Base-by-base conservation (phyloP, 495 filamentous ascomycete species). In the Podospora sp. region DNA sequence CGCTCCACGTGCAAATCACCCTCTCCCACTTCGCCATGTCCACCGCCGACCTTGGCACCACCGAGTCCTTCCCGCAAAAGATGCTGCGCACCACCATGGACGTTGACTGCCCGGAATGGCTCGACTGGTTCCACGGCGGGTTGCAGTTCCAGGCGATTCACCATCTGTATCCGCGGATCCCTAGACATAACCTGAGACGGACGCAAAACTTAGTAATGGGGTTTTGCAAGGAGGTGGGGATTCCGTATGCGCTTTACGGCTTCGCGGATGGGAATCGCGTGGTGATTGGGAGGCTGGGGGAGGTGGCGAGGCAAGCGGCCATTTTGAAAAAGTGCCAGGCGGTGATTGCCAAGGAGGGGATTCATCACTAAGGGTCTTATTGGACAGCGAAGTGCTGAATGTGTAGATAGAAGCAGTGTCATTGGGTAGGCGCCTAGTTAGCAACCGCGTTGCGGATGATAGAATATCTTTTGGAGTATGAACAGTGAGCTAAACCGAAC, bases 81-180 rank as follows among this genome's bases (percentile, higher is more conserved):
- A 97, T 97, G 95, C 84, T 99, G 59, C 86, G 95, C 65, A 99
- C 95, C 12, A 97, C 95, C 8, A 97, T 97, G 95, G 95, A 99
- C 67, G 90, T 99, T 20, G 94, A 97, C 75, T 99, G 95, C 75
- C 92, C 95, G 0, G 81, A 88, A 29, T 99, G 95, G 95, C 83
- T 99, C 20, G 95, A 99, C 73, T 99, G 96, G 76, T 87, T 99
- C 77, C 95, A 99, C 72, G 95, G 95, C 20, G 95, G 95, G 40
- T 80, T 99, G 73, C 95, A 99, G 77, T 98, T 97, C 76, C 95
- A 99, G 77, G 95, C 91, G 33, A 91, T 99, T 65, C 95, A 99
- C 70, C 95, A 99, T 76, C 83, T 99, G 20, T 99, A 88, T 73
- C 95, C 95, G 14, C 86, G 95, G n/a, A 92, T 99, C 68, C 95